phyloP scores from a whole-genome alignment of 2,329 filamentous ascomycete species.

The Pestalotiopsis sp. region DNA sequence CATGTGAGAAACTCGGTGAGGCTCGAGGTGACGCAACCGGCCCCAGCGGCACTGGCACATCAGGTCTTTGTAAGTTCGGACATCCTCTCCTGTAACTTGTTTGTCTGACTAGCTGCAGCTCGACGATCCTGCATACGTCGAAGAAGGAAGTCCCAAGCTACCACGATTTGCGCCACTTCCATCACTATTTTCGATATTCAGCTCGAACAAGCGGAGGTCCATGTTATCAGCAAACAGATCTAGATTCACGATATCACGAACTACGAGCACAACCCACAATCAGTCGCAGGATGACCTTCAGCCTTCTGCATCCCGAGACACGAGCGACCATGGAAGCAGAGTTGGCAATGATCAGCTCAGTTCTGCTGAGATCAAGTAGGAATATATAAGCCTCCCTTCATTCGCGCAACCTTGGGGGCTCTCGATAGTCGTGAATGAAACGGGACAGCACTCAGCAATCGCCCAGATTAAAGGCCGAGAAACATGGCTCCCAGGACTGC shows the following conservation, averaged over 20 bases:
- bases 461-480: too few relatives aligned
- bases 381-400: not conserved
- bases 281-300: not conserved
- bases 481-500: too few relatives aligned
- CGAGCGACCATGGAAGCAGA: not conserved
- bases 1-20: not conserved
- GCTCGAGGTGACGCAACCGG: not conserved
- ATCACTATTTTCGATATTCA: conserved; percentile 1
- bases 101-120: not conserved
- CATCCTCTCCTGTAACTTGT: not conserved
- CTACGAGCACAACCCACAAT: not conserved
- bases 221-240: not conserved
- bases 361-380: not conserved
- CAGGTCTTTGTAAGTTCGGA: not conserved
- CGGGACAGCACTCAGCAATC: too few relatives aligned
- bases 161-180: not conserved
- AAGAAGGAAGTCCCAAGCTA: not conserved
- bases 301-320: not conserved
- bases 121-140: not conserved
- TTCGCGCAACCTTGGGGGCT: not conserved
- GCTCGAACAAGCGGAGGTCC: not conserved
- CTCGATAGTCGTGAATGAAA: not conserved
- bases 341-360: not conserved
- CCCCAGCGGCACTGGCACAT: not conserved
- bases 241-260: not conserved